phyloP scores from a whole-genome alignment of 2,329 filamentous ascomycete genomes.

The Aspergillus tamarii region DNA sequence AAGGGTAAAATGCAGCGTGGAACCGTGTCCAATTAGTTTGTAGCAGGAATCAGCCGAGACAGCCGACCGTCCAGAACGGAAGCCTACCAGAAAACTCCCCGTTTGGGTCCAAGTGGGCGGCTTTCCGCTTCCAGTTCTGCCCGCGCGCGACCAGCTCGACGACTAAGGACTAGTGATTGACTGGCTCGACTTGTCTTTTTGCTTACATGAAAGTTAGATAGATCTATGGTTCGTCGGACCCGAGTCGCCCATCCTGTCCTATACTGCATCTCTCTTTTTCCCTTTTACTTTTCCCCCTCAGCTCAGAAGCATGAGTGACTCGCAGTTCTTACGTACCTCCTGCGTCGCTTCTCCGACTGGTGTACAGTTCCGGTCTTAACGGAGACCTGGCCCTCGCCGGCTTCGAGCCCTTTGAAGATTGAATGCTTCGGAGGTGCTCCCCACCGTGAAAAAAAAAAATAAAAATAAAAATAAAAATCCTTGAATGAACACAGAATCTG shows the following conservation, averaged over 20 bases:
- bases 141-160: slow-evolving; percentile 2
- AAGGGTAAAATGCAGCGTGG: slow-evolving; percentile 10
- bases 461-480: slow-evolving; percentile 1
- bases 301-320: slow-evolving; percentile 24
- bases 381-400: slow-evolving; percentile 24
- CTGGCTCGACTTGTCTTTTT: slow-evolving; percentile 13
- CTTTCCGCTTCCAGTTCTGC: slow-evolving; percentile 25
- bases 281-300: not conserved
- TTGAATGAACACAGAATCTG: not conserved
- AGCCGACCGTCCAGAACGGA: slow-evolving; percentile 18
- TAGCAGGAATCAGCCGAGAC: slow-evolving; percentile 20
- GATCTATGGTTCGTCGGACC: slow-evolving; percentile 20
- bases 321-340: slow-evolving; percentile 15
- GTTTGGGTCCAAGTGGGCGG: slow-evolving; percentile 14
- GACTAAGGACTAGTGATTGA: not conserved
- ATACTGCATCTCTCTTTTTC: slow-evolving; percentile 1
- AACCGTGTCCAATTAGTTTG: slow-evolving; percentile 4
- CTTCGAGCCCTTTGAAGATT: slow-evolving; percentile 9
- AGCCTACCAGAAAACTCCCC: slow-evolving; percentile 1
- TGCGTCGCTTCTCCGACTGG: slow-evolving; percentile 17
- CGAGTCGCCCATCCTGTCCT: slow-evolving; percentile 2
- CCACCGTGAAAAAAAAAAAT: not conserved
- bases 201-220: slow-evolving; percentile 8
- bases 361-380: slow-evolving; percentile 26
- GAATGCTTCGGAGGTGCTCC: slow-evolving; percentile 13